phyloP scores from a whole-genome alignment of 768 basidiomycete genomes.

The Suillus variegatus region DNA sequence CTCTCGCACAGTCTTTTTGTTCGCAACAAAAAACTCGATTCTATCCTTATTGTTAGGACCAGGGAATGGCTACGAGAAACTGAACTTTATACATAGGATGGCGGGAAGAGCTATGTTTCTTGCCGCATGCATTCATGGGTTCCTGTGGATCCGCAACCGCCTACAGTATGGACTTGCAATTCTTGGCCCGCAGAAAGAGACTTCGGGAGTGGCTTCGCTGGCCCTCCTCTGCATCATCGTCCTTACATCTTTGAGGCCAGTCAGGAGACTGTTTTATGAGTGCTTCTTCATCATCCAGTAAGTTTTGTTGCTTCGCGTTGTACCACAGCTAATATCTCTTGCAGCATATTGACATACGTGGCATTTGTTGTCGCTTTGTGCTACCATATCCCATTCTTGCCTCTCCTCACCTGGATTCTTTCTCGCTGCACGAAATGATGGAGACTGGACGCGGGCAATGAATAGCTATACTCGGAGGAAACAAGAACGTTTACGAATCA shows the following conservation, averaged over 20 bases:
- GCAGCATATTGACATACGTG: conserved; percentile 51
- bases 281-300: conserved; percentile 77
- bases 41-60: conserved; percentile 46
- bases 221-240: conserved; percentile 64
- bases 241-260: conserved; percentile 59
- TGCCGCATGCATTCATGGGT: conserved; percentile 44
- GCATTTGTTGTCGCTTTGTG: conserved; percentile 71
- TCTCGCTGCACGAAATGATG: conserved; percentile 64
- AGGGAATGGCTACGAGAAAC: conserved; percentile 51
- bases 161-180: conserved; percentile 56
- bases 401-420: conserved; percentile 49
- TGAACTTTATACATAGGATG: conserved; percentile 67
- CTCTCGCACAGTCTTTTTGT: conserved; percentile 60
- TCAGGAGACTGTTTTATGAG: conserved; percentile 65
- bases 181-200: conserved; percentile 72
- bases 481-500: conserved; percentile 30
- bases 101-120: conserved; percentile 55
- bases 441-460: conserved; percentile 75
- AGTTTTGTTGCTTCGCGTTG: conserved; percentile 25
- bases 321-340: neutral
- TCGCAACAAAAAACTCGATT: conserved; percentile 58
- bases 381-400: conserved; percentile 69
- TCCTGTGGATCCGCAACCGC: conserved; percentile 80
- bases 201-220: conserved; percentile 71
- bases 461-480: conserved; percentile 49